Conservation (phyloP, 345 rosid species). For the Brassica juncea region DNA sequence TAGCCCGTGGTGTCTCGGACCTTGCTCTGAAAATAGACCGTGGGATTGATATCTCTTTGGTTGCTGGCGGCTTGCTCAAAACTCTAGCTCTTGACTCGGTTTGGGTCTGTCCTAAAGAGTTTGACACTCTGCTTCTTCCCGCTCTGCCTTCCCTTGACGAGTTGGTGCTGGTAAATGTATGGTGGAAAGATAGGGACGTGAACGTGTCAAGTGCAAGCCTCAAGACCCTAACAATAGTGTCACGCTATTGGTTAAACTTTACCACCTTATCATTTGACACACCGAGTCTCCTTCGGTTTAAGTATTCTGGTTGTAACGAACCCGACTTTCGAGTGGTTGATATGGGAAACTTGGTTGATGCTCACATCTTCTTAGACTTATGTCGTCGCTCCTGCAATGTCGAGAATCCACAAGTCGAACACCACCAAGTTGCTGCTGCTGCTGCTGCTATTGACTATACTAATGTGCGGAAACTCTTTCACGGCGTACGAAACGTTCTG, state of each 20-base stretch:
- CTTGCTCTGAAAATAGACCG: not conserved
- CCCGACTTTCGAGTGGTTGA: not conserved
- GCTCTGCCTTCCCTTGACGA: constrained; percentile 16
- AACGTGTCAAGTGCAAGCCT: constrained; percentile 18
- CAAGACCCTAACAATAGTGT: not conserved
- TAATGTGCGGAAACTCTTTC: not conserved
- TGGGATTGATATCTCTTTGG: not conserved
- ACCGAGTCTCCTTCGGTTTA: not conserved
- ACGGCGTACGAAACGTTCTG: not conserved
- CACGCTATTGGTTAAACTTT: not conserved
- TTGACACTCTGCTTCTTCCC: not conserved
- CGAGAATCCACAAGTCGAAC: not conserved
- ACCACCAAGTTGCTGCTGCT: not conserved
- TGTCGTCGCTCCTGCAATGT: too few species aligned
- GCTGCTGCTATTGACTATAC: not conserved
- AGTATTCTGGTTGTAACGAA: not conserved
- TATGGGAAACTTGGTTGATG: not conserved
- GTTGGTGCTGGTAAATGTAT: not conserved
- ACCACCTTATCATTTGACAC: not conserved
- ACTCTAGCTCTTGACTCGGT: not conserved
- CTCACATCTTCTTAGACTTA: not conserved
- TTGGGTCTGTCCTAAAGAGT: not conserved
- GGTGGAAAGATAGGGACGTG: not conserved
- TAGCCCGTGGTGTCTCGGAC: not conserved
- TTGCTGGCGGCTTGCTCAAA: not conserved